Conservation (phyloP, 768 basidiomycete genomes). For the Psilocybe cyanescens region DNA sequence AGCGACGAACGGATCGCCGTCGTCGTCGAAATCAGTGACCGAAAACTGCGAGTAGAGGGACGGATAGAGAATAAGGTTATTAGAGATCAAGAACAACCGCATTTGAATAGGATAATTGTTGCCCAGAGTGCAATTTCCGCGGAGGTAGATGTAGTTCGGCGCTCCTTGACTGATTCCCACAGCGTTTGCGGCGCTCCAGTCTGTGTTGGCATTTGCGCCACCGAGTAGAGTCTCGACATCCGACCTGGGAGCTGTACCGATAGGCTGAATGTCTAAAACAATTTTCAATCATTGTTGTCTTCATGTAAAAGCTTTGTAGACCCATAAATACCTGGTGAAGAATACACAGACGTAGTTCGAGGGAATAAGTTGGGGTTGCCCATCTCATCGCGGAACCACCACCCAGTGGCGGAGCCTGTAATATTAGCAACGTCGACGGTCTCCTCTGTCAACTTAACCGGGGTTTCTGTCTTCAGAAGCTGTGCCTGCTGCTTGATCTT, state of each 20-base stretch:
- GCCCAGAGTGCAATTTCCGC: not conserved
- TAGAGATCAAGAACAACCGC: not conserved
- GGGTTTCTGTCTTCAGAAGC: not conserved
- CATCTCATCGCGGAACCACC: conserved; percentile 3
- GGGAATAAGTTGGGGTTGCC: conserved; percentile 1
- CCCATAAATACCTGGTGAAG: not conserved
- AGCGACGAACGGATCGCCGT: not conserved
- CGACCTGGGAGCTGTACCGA: not conserved
- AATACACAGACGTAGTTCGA: not conserved
- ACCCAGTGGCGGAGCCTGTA: not conserved
- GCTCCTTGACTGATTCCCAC: not conserved
- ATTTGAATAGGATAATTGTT: not conserved
- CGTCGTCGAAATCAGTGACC: conserved; percentile 3
- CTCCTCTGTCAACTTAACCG: not conserved
- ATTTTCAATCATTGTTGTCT: not conserved
- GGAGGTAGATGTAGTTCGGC: conserved; percentile 3
- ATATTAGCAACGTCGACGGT: not conserved
- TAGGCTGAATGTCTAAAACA: not conserved
- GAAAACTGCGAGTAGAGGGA: not conserved
- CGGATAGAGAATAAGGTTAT: not conserved
- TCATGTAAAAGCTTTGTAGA: no score
- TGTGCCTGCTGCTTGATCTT: not conserved
- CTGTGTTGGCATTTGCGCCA: not conserved
- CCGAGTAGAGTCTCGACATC: not conserved
- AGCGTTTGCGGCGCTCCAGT: not conserved